Conservation (phyloP, 2,329 filamentous ascomycete genomes). For the Apiospora sp. region DNA sequence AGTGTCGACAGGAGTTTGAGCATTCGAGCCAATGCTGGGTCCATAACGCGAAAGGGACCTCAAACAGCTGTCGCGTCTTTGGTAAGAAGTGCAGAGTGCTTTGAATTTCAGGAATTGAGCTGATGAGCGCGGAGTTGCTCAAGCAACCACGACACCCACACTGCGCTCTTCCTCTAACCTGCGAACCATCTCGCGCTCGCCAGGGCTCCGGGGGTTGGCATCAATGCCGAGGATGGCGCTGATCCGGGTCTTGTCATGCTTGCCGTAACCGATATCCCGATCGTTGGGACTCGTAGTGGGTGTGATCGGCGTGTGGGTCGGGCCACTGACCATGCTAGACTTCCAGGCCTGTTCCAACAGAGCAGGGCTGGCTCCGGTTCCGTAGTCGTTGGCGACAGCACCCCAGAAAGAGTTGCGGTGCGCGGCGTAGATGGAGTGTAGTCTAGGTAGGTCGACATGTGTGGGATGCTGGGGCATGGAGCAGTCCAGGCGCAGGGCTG, state of each 20-base stretch:
- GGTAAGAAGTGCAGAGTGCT: neutral
- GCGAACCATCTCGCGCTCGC: conserved; percentile 65
- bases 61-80: neutral
- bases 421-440: conserved; percentile 73
- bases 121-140: neutral
- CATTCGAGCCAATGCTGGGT: conserved; percentile 6
- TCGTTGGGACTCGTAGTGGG: conserved; percentile 64
- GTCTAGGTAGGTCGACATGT: conserved; percentile 69
- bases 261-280: conserved; percentile 49
- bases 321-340: conserved; percentile 52
- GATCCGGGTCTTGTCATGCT: conserved; percentile 66
- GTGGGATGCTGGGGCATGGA: conserved; percentile 49
- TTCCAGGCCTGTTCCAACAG: conserved; percentile 77
- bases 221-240: conserved; percentile 69
- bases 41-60: neutral
- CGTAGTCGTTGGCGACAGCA: conserved; percentile 76
- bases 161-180: conserved; percentile 61
- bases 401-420: conserved; percentile 79
- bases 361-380: conserved; percentile 65
- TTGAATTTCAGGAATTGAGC: neutral
- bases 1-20: neutral
- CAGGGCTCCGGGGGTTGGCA: conserved; percentile 63
- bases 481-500: conserved; percentile 68
- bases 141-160: conserved; percentile 40
- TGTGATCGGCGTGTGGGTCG: conserved; percentile 38